Conservation (phyloP, 2,329 filamentous ascomycete genomes). For the Beauveria bassiana region DNA sequence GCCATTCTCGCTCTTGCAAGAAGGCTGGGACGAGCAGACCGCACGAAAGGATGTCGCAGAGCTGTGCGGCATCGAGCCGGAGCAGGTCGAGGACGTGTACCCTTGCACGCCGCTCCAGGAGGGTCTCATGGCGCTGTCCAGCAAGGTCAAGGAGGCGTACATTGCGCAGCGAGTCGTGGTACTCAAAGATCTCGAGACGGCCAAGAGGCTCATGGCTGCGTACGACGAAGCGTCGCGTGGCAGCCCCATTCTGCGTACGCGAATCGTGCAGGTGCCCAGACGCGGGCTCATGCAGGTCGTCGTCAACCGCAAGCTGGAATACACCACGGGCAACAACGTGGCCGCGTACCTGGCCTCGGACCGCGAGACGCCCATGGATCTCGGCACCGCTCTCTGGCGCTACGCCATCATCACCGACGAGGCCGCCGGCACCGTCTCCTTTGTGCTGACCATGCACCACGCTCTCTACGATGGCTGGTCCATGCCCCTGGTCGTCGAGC, state of each 20-base stretch:
- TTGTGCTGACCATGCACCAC: conserved; percentile 50
- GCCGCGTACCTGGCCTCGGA: conserved; percentile 34
- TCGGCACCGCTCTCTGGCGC: conserved; percentile 38
- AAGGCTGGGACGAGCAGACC: conserved; percentile 24
- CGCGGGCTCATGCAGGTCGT: conserved; percentile 41
- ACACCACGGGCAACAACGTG: conserved; percentile 26
- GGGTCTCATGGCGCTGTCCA: conserved; percentile 44
- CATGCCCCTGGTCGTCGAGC: conserved; percentile 41
- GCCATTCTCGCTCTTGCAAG: conserved; percentile 33
- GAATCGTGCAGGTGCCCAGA: conserved; percentile 38
- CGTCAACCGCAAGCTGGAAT: conserved; percentile 30
- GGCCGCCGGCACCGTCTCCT: conserved; percentile 26
- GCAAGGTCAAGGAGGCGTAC: conserved; percentile 43
- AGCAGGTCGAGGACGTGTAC: conserved; percentile 40
- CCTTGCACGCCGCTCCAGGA: conserved; percentile 49
- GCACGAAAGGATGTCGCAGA: conserved; percentile 30
- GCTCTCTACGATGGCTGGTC: conserved; percentile 51
- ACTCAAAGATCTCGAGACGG: conserved; percentile 28
- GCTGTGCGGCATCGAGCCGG: conserved; percentile 31
- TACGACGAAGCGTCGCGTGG: conserved; percentile 32
- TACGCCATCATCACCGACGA: conserved; percentile 33
- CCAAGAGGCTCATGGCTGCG: conserved; percentile 31
- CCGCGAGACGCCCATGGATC: conserved; percentile 32
- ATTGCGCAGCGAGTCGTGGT: conserved; percentile 42
- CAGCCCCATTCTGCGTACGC: conserved; percentile 38